A percentile compares a stretch with the other conserved stretches of the same genome.
phyloP scores from a whole-genome alignment of 2,329 filamentous ascomycete genomes.

The Hortaea werneckii region DNA sequence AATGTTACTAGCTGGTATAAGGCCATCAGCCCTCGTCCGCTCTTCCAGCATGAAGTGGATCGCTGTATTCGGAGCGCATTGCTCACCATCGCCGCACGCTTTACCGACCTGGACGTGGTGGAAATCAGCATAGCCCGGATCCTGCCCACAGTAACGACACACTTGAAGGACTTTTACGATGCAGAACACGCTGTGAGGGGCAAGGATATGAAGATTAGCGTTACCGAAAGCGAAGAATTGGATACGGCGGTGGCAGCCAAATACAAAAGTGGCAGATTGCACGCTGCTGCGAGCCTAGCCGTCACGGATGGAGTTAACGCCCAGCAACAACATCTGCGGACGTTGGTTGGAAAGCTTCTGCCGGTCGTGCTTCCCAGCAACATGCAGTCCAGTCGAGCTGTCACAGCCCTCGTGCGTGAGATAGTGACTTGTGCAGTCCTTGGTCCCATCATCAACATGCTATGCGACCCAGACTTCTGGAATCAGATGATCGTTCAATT shows the following conservation, averaged over 20 bases:
- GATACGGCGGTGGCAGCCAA: constrained; percentile 93
- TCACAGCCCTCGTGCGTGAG: constrained; percentile 73
- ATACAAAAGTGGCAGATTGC: constrained; percentile 78
- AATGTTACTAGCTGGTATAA: constrained; percentile 85
- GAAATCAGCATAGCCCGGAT: constrained; percentile 72
- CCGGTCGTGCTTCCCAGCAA: constrained; percentile 63
- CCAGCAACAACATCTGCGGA: constrained; percentile 81
- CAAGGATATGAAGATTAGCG: constrained; percentile 72
- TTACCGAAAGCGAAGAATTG: constrained; percentile 93
- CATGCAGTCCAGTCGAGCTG: constrained; percentile 69
- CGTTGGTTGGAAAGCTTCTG: constrained; percentile 60
- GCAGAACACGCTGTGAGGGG: constrained; percentile 82
- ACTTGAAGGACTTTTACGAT: constrained; percentile 83
- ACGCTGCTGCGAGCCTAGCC: constrained; percentile 71
- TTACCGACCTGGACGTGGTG: constrained; percentile 70
- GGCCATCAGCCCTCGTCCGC: constrained; percentile 68
- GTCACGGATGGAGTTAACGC: constrained; percentile 75
- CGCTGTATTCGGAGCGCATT: constrained; percentile 64
- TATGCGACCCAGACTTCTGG: constrained; percentile 93
- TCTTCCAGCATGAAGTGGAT: constrained; percentile 82
- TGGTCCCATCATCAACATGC: constrained; percentile 64
- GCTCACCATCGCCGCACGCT: constrained; percentile 57
- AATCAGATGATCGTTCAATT: constrained; percentile 91
- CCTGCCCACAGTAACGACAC: constrained; percentile 77
- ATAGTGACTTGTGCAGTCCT: constrained; percentile 89